A percentile compares a stretch with the other conserved stretches of the same genome.
phyloP scores from a whole-genome alignment of 108 stramenopile genomes.

The Discostella stelligeroides region DNA sequence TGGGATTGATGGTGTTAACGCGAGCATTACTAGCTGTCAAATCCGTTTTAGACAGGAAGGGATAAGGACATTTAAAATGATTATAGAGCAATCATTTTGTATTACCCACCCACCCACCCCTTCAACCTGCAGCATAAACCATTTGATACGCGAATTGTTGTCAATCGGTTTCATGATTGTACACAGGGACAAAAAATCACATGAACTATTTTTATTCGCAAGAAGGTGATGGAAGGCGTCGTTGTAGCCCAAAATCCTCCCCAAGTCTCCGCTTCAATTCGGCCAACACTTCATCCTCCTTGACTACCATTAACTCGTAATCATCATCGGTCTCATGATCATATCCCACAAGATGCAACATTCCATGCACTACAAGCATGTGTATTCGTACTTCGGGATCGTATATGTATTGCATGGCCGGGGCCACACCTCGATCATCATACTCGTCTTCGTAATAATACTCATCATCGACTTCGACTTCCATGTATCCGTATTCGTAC shows the following conservation, averaged over 20 bases:
- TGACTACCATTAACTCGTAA: conserved; percentile 88
- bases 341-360: conserved; percentile 94
- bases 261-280: conserved; percentile 52
- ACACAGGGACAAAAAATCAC: no score
- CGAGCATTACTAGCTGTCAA: conserved; percentile 6
- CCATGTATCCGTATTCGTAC: conserved; percentile 44
- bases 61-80: no score
- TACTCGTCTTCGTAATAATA: no score
- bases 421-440: conserved; percentile 89
- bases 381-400: conserved; percentile 86
- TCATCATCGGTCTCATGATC: conserved; percentile 95
- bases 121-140: no score
- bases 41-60: conserved; percentile 13
- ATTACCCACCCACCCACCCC: no score
- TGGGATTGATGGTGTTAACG: conserved; percentile 20
- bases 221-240: no score
- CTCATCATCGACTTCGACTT: conserved; percentile 51
- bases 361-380: conserved; percentile 93
- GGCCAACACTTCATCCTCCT: conserved; percentile 83
- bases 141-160: no score
- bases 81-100: no score
- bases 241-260: conserved; percentile 35
- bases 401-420: conserved; percentile 77
- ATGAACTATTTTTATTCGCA: no score
- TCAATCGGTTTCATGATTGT: no score